Percentiles rank a stretch among this genome's conserved stretches.
Conservation (phyloP, 139 green algal species). For the Nannochloris sp. region DNA sequence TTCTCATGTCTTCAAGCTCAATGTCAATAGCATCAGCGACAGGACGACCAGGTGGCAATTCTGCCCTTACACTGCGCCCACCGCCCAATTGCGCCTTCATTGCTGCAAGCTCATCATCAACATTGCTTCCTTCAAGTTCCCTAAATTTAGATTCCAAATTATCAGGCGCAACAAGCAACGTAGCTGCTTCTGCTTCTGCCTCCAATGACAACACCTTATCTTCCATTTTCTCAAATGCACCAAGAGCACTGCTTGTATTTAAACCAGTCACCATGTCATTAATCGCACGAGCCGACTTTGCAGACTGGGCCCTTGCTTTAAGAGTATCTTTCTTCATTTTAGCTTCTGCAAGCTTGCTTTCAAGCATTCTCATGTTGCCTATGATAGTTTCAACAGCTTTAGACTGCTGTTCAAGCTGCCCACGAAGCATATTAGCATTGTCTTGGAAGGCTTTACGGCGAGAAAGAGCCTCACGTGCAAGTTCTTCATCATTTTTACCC, state of each 20-base stretch:
- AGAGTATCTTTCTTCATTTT: conserved; percentile 99
- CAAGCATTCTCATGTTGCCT: conserved; percentile 77
- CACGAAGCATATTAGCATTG: conserved; percentile 70
- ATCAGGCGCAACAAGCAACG: conserved; percentile 60
- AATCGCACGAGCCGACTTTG: conserved; percentile 64
- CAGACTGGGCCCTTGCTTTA: conserved; percentile 90
- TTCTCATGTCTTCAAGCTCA: conserved; percentile 73
- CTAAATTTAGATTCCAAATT: conserved; percentile 74
- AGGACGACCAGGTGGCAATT: conserved; percentile 13
- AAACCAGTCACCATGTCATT: conserved; percentile 58
- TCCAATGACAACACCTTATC: conserved; percentile 97
- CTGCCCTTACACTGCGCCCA: conserved; percentile 36
- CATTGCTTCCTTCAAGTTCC: conserved; percentile 69
- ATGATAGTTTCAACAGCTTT: conserved; percentile 87
- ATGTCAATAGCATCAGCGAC: conserved; percentile 74
- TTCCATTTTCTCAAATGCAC: conserved; percentile 98
- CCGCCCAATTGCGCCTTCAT: conserved; percentile 63
- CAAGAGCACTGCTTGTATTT: conserved; percentile 76
- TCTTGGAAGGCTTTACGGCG: conserved; percentile 84
- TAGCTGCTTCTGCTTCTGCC: conserved; percentile 81
- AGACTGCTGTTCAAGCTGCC: conserved; percentile 83
- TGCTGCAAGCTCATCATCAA: conserved; percentile 85
- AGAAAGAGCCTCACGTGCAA: conserved; percentile 91
- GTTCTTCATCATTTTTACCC: conserved; percentile 89
- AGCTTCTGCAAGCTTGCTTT: conserved; percentile 85